Conservation (phyloP, 345 rosid species). For the Gossypium mustelinum region DNA sequence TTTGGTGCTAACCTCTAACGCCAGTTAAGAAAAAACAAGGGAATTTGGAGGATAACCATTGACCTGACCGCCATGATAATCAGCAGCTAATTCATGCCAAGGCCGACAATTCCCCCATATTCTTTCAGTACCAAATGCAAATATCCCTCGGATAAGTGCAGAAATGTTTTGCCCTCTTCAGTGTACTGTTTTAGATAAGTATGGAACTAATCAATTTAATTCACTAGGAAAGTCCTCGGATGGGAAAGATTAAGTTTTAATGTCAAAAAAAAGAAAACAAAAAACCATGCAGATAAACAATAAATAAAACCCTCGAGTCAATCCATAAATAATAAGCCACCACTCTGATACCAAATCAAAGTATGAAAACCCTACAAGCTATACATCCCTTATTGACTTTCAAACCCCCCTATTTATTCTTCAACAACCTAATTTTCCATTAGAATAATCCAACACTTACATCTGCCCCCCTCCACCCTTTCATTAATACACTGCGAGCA, state of each 20-base stretch:
- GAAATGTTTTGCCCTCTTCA: background rate
- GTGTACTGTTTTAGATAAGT: background rate
- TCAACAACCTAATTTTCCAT: slow-evolving; percentile 41
- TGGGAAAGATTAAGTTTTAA: background rate
- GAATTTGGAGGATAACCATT: background rate
- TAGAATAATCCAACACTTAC: slow-evolving; percentile 39
- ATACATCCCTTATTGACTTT: slow-evolving; percentile 37
- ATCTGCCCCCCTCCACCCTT: slow-evolving; percentile 22
- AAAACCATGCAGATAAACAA: background rate
- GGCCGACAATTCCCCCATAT: background rate
- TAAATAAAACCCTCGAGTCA: slow-evolving; percentile 60
- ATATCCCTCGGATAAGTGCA: background rate
- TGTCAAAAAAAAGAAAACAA: background rate
- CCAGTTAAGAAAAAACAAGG: background rate
- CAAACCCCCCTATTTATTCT: slow-evolving; percentile 41
- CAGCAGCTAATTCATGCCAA: background rate
- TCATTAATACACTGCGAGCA: slow-evolving; percentile 33
- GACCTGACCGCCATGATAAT: background rate
- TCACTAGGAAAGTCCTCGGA: background rate
- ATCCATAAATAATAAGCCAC: slow-evolving; percentile 43
- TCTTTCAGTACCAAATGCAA: background rate
- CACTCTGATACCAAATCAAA: slow-evolving; percentile 40
- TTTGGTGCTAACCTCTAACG: background rate
- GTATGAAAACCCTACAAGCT: slow-evolving; percentile 18
- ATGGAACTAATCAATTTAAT: slow-evolving; percentile 6